Base-by-base conservation (phyloP, 2,329 filamentous ascomycete genomes). In the Calonectria honghensis region DNA sequence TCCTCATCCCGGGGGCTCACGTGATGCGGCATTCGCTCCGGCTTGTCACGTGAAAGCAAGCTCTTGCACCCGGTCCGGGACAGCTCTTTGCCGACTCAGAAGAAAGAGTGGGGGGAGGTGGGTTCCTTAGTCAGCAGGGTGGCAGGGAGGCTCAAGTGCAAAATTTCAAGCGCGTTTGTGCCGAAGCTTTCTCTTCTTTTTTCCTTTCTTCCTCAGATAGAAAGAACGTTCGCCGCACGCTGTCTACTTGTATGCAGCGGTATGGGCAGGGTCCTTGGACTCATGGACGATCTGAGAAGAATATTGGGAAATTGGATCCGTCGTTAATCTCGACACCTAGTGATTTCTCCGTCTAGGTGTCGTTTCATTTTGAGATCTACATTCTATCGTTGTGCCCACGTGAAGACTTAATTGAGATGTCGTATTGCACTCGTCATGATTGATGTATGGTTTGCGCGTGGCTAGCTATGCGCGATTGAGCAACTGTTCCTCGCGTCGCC, bases 351-450 rank as follows among this genome's bases (percentile, higher is more conserved):
- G 85, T 90, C 88, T 87, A 86, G 83, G 84, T 86, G 85, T 84
- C 86, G 89, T 90, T 90, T 90, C 89, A 90, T 89, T 89, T 86
- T 86, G 88, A 88, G 88, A 90, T 90, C 88, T 89, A 90, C 89
- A 90, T 88, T 85, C 76, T 77, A n/a, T 35, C 73, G 31, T 35
- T 29, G 35, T 18, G 20, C 39, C n/a, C 72, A 31, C 45, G 57
- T 57, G 45, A 64, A 29, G 65, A 52, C 6, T 37, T 45, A 20
- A 13, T 13, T 37, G 45, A 70, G 27, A 41, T 20, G 24, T 6
- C 29, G 29, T 13, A 39, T n/a, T 11, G 27, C 2, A 29, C 10
- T 37, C 10, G 24, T 6, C 3, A 27, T 29, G 14, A 3, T n/a
- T 29, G 16, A 41, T 9, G 16, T 13, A 16, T 24, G 14, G 31